Base-by-base conservation (phyloP, 1,284 basidiomycete genomes). In the Sanghuangporus sanghuang region DNA sequence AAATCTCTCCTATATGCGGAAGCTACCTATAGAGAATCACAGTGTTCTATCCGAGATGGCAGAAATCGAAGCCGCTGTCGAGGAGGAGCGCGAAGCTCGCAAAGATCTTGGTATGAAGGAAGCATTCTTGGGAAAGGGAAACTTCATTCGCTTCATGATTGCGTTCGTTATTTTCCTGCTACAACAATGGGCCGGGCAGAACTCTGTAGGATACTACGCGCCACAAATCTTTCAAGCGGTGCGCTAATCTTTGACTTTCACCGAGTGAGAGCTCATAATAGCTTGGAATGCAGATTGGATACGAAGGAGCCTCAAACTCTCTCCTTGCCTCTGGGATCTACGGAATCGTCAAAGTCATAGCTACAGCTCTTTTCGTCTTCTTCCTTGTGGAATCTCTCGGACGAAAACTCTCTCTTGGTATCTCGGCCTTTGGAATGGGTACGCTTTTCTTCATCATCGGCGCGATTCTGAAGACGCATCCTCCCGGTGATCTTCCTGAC, bases 291-390 rank as follows among this genome's bases (percentile, higher is more conserved):
- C 38, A 61, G 82, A 89, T 91, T 68, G 89, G 89, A 6, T 90
- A 84, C 72, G 80, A 78, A 1, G 84, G 81, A 23, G 78, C 78
- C 2, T 81, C 80, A 57, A 82, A 81, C 68, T 83, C 84, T 6
- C 80, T 94, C 1, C 83, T 94, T 63, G 90, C 92, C 1, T 89
- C 88, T 9, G 92, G 92, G 27, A 84, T 94, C 61, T 95, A 93
- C 70, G 92, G 91, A 60, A 79, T 92, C 71, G 81, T 91, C 71
- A 86, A 92, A 72, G 79, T 92, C 60, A 77, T 91, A 49, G 85
- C 90, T 1, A 93, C 92, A 0, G 64, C 81, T 0, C 66, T 86
- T 65, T 93, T 86, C 72, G 79, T 87, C 63, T 78, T 81, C 69
- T 74, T 85, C 73, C 76, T 85, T 67, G 80, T 83, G 61, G 85